Base-by-base conservation (phyloP, 345 rosid genomes). In the Eucalyptus lansdowneana region DNA sequence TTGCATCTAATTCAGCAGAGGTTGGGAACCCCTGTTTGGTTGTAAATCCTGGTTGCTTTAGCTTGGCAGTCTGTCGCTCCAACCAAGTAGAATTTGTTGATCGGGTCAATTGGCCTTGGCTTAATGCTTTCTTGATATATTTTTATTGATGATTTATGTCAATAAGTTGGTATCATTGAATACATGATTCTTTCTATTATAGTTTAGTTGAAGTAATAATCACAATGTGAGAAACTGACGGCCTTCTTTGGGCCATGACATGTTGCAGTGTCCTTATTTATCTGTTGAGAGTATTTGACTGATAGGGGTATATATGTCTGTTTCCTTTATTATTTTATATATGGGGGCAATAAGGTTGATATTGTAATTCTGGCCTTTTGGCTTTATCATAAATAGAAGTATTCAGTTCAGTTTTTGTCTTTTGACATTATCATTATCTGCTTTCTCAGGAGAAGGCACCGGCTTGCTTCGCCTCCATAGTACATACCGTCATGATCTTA, bases 401-500 rank as follows among this genome's bases (percentile, higher is more conserved):
- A 53, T 21, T 53, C 58, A 21, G 24, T 53, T 53, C 58, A 53
- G 58, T 53, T 53, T 53, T 53, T 53, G 11, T 53, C 58, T 53
- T 21, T 53, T 53, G 58, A 56, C 62, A 24, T 56, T 88, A 89
- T 87, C 42, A 45, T 60, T 56, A 47, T 87, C 89, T 87, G 90
- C 62, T 91, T 27, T 87, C 92, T 90, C 95, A 98, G 99, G 99
- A 86, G 99, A 98, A 97, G 99, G 99, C 76, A 96, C 98, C 4
- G 99, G 99, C 65, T 91, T 98, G 91, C 98, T 98, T 89, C 99
- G 99, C 89, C 98, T 98, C 87, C 99, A 97, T 90, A 98, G 99
- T 89, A 98, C 99, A 50, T 97, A 98, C 86, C 99, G 99, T 58
- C 99, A 98, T 92, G 99, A 97, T 93, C 97, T 98, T 90, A 98